phyloP scores from a whole-genome alignment of 2,329 filamentous ascomycete species.

The Venturia asperata region DNA sequence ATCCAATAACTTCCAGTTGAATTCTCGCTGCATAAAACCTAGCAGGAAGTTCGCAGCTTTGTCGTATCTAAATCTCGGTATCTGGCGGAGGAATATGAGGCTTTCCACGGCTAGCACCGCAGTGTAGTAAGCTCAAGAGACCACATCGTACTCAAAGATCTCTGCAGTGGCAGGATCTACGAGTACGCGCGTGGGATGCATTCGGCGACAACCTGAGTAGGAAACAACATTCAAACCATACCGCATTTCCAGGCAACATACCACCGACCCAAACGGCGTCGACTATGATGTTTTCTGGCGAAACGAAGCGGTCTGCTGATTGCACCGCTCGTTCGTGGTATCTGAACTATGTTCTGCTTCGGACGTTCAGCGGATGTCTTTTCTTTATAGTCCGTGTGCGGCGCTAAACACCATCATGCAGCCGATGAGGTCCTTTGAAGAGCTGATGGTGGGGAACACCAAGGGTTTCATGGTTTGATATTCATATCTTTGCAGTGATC shows the following conservation, averaged over 20 bases:
- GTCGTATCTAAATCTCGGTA: background rate
- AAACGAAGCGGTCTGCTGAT: too few relatives aligned
- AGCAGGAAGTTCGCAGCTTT: background rate
- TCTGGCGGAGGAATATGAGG: background rate
- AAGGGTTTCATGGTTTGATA: background rate
- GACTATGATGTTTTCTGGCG: too few relatives aligned
- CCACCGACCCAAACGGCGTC: too few relatives aligned
- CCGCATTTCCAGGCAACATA: too few relatives aligned
- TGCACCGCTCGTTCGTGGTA: too few relatives aligned
- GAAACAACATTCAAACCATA: too few relatives aligned
- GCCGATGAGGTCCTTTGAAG: background rate
- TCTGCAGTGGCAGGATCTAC: too few relatives aligned
- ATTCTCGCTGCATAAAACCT: background rate
- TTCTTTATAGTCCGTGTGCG: background rate
- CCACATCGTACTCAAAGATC: too few relatives aligned
- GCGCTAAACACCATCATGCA: background rate
- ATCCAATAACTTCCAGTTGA: background rate
- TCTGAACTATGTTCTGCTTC: too few relatives aligned
- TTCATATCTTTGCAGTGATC: background rate
- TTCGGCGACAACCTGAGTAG: too few relatives aligned
- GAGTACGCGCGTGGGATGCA: too few relatives aligned
- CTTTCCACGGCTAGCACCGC: background rate
- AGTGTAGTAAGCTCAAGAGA: background rate
- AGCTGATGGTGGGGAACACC: background rate
- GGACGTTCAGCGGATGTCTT: too few relatives aligned